Evolutionary conservation across 2,329 filamentous ascomycete genomes (phyloP).

Genomic region (Paraphaeosphaeria minitans): DNA sequence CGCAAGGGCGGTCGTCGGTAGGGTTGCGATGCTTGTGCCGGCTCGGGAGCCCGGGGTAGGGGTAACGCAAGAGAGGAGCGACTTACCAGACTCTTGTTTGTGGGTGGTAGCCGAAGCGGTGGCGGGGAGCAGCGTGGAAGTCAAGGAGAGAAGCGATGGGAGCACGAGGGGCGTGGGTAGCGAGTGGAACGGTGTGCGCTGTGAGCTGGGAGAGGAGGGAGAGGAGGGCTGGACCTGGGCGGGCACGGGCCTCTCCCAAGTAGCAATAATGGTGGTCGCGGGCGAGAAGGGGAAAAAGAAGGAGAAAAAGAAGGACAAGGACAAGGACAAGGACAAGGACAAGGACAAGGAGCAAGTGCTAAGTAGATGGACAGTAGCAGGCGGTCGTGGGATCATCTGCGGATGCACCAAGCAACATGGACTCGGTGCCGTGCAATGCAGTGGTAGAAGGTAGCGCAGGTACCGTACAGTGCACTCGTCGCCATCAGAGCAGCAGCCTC

Average conservation of each 20-base stretch:
- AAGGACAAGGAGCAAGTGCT: background rate
- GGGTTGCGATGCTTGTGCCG: conserved; percentile 6
- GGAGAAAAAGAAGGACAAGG: too few relatives aligned
- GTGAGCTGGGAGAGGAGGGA: background rate
- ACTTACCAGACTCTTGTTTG: conserved; percentile 21
- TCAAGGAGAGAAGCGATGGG: conserved; percentile 9
- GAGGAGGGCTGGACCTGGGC: conserved; percentile 1
- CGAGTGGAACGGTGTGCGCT: background rate
- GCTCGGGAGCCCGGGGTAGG: conserved; percentile 13
- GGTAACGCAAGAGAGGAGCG: conserved; percentile 13
- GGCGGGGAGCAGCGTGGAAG: conserved; percentile 14
- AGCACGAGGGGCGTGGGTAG: background rate
- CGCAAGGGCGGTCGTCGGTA: conserved; percentile 1
- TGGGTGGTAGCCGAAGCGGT: conserved; percentile 13
- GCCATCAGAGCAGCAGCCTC: too few relatives aligned
- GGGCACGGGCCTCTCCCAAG: conserved; percentile 7
- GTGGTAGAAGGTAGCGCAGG: too few relatives aligned
- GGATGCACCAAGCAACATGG: too few relatives aligned
- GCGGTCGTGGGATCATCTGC: background rate
- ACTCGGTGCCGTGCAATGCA: too few relatives aligned
- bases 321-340: background rate
- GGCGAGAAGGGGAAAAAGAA: too few relatives aligned
- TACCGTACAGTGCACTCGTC: too few relatives aligned
- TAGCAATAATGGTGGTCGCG: conserved; percentile 5
- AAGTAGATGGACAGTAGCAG: too few relatives aligned